These are phyloP conservation scores for Serendipita indica DNA, from an alignment of 768 basidiomycete species.

Conservation along the genomic window DNA sequence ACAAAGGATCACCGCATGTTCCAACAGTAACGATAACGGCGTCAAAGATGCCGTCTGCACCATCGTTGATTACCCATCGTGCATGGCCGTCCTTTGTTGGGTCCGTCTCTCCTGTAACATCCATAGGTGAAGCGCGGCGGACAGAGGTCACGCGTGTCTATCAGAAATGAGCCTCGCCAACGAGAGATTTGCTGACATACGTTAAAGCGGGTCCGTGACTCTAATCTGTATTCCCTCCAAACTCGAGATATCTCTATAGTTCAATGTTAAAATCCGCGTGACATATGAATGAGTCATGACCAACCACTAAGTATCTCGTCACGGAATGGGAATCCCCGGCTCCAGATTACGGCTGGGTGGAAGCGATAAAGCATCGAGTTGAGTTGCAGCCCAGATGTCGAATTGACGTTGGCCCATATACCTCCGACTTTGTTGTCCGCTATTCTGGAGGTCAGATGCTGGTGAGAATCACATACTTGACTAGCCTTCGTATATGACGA, in stretches of 20 bases:
- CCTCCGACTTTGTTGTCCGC: slow-evolving; percentile 28
- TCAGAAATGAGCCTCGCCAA: background rate
- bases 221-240: slow-evolving; percentile 37
- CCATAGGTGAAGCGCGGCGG: slow-evolving; percentile 15
- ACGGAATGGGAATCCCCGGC: slow-evolving; percentile 30
- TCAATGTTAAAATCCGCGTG: background rate
- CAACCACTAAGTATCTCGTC: slow-evolving; percentile 36
- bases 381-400: slow-evolving; percentile 36
- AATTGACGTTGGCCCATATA: slow-evolving; percentile 38
- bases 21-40: slow-evolving; percentile 36
- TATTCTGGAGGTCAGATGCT: background rate
- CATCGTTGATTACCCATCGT: slow-evolving; percentile 36
- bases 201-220: slow-evolving; percentile 30
- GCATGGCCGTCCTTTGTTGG: slow-evolving; percentile 19
- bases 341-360: slow-evolving; percentile 32
- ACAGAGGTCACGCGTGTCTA: slow-evolving; percentile 26
- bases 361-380: slow-evolving; percentile 39
- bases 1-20: slow-evolving; percentile 35
- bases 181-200: slow-evolving; percentile 17
- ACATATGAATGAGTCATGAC: background rate
- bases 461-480: background rate
- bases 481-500: slow-evolving; percentile 30
- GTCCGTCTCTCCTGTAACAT: slow-evolving; percentile 10
- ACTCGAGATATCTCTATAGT: slow-evolving; percentile 27
- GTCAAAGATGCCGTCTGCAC: slow-evolving; percentile 33